A percentile compares a stretch with the other conserved stretches of the same genome.
These are phyloP conservation scores for Alnus rubra DNA, from an alignment of 306 rosid genomes.

Conservation along the genomic window DNA sequence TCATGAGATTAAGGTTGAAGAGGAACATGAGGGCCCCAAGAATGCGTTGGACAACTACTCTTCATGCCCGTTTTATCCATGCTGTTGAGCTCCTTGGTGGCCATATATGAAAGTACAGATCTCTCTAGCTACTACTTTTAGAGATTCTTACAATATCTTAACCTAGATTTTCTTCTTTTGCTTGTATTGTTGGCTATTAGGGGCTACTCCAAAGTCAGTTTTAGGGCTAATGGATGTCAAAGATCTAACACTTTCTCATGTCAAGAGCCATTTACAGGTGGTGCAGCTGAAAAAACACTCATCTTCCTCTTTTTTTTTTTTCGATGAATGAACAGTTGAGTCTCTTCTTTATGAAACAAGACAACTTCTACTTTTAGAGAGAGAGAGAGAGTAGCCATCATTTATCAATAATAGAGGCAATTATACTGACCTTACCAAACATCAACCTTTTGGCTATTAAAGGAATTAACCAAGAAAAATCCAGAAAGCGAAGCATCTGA, in stretches of 20 bases:
- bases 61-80: constrained; percentile 81
- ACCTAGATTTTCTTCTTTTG: too few relatives aligned
- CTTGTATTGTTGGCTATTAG: constrained; percentile 33
- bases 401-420: constrained; percentile 92
- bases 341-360: constrained; percentile 46
- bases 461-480: constrained; percentile 30
- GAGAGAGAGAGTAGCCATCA: constrained; percentile 62
- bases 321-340: constrained; percentile 45
- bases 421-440: constrained; percentile 76
- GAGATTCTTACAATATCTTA: too few relatives aligned
- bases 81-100: constrained; percentile 95
- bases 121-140: not conserved
- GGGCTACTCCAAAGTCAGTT: constrained; percentile 94
- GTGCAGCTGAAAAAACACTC: not conserved
- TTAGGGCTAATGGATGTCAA: constrained; percentile 94
- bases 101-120: constrained; percentile 80
- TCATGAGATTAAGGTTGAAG: constrained; percentile 55
- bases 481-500: constrained; percentile 41
- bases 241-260: constrained; percentile 96
- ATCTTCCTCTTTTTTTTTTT: not conserved
- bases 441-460: constrained; percentile 69
- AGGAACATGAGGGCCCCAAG: constrained; percentile 88
- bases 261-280: constrained; percentile 98
- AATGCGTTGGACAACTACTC: constrained; percentile 95
- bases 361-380: constrained; percentile 71